These are phyloP conservation scores for Phytophthora europaea DNA, from an alignment of 352 stramenopile genomes.

Conservation along the genomic window DNA sequence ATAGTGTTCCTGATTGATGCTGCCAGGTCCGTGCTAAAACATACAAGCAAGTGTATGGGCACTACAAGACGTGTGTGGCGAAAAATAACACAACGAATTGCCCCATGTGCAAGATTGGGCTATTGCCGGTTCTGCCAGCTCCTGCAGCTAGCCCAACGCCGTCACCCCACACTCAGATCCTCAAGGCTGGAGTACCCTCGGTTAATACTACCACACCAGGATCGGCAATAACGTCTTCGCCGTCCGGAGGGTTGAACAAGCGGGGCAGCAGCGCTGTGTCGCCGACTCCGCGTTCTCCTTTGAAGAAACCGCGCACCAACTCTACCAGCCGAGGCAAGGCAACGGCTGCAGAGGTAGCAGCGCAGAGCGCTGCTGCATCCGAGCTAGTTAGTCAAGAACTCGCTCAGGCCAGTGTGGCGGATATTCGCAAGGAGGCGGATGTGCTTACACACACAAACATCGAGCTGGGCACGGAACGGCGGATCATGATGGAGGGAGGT, in stretches of 20 bases:
- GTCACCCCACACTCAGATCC: slow-evolving; percentile 39
- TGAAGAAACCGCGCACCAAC: slow-evolving; percentile 77
- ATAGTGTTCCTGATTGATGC: neutral
- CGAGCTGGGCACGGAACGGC: slow-evolving; percentile 75
- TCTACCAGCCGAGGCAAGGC: slow-evolving; percentile 44
- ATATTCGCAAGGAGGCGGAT: slow-evolving; percentile 87
- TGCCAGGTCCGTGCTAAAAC: slow-evolving; percentile 77
- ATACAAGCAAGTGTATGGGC: slow-evolving; percentile 86
- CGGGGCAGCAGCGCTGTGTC: slow-evolving; percentile 62
- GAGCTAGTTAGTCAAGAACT: slow-evolving; percentile 65
- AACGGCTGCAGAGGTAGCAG: slow-evolving; percentile 41
- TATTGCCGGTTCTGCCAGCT: slow-evolving; percentile 63
- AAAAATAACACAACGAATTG: slow-evolving; percentile 87
- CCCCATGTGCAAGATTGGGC: slow-evolving; percentile 87
- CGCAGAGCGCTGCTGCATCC: slow-evolving; percentile 30
- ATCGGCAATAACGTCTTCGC: slow-evolving; percentile 42
- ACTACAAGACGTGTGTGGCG: slow-evolving; percentile 84
- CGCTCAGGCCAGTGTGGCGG: slow-evolving; percentile 64
- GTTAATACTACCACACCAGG: slow-evolving; percentile 19
- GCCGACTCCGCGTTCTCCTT: slow-evolving; percentile 76
- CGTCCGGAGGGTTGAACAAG: slow-evolving; percentile 56
- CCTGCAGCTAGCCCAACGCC: slow-evolving; percentile 29
- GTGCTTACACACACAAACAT: slow-evolving; percentile 88
- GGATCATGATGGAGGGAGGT: slow-evolving; percentile 80
- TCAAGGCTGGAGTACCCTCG: slow-evolving; percentile 20